Evolutionary conservation across 148 eudicot species (phyloP).

Genomic region (Dianthus caryophyllus): DNA sequence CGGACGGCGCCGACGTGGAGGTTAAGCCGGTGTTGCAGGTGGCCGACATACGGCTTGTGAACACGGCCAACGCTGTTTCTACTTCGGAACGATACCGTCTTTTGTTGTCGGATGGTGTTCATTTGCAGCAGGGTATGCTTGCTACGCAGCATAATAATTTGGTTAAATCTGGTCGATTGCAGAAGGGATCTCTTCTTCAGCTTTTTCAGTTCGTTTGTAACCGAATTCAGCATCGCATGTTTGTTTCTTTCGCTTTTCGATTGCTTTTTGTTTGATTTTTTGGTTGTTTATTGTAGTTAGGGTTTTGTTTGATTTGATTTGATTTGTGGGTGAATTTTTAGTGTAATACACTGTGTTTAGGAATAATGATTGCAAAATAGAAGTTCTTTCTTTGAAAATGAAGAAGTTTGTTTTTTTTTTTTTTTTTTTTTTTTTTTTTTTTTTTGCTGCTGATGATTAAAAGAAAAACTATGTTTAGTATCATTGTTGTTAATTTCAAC

Average conservation of each 20-base stretch:
- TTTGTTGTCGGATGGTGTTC: constrained; percentile 57
- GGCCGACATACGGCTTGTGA: background rate
- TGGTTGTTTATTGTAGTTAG: no score
- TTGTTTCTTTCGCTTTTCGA: background rate
- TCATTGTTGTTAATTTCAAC: background rate
- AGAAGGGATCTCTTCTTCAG: constrained; percentile 59
- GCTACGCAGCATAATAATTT: constrained; percentile 64
- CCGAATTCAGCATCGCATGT: constrained; percentile 44
- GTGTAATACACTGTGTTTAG: no score
- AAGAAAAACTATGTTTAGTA: background rate
- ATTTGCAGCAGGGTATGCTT: constrained; percentile 69
- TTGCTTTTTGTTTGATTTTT: no score
- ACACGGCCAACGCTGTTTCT: background rate
- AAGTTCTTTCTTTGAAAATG: no score
- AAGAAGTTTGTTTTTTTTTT: no score
- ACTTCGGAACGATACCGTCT: constrained; percentile 48
- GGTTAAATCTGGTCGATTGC: constrained; percentile 35
- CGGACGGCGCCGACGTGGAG: background rate
- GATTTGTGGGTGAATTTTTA: no score
- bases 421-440: no score
- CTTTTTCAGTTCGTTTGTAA: constrained; percentile 45
- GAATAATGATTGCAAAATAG: no score
- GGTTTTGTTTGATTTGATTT: no score
- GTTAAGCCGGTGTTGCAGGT: constrained; percentile 9
- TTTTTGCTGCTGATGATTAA: background rate